These are phyloP conservation scores for Coffea eugenioides DNA, from an alignment of 257 asterid genomes.

Conservation along the genomic window DNA sequence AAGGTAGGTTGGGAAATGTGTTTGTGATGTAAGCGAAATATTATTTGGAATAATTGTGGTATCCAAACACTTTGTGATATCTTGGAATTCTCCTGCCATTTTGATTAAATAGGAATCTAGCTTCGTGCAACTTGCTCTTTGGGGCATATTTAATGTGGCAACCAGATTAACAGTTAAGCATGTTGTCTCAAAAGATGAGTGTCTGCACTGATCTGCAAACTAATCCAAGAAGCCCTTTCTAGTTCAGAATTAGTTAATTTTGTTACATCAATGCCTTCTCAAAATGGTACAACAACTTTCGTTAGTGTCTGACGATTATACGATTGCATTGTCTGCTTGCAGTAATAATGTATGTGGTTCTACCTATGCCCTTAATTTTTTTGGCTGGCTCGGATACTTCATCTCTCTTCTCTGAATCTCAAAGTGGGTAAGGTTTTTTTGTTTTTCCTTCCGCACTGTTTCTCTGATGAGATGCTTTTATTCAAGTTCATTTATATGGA, in stretches of 20 bases:
- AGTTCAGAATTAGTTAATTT: neutral
- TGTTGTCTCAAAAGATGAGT: neutral
- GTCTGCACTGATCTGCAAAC: neutral
- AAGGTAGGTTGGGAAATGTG: no score
- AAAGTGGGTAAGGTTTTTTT: conserved; percentile 47
- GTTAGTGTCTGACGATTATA: neutral
- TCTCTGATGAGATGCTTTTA: neutral
- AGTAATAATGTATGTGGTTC: conserved; percentile 70
- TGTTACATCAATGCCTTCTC: neutral
- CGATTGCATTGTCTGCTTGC: conserved; percentile 26
- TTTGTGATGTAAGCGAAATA: no score
- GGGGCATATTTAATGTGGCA: neutral
- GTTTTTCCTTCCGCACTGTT: neutral
- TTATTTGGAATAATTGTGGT: no score
- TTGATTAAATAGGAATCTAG: neutral
- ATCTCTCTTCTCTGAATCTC: conserved; percentile 57
- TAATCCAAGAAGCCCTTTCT: neutral
- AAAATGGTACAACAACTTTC: neutral
- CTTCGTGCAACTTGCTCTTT: neutral
- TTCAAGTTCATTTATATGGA: neutral
- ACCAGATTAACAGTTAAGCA: neutral
- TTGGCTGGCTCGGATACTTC: conserved; percentile 75
- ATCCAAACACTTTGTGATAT: neutral
- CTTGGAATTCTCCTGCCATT: neutral
- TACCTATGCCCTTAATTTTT: conserved; percentile 61